These are phyloP conservation scores for Cutaneotrichosporon sp. DNA, from an alignment of 1,284 basidiomycete genomes.

Conservation along the genomic window DNA sequence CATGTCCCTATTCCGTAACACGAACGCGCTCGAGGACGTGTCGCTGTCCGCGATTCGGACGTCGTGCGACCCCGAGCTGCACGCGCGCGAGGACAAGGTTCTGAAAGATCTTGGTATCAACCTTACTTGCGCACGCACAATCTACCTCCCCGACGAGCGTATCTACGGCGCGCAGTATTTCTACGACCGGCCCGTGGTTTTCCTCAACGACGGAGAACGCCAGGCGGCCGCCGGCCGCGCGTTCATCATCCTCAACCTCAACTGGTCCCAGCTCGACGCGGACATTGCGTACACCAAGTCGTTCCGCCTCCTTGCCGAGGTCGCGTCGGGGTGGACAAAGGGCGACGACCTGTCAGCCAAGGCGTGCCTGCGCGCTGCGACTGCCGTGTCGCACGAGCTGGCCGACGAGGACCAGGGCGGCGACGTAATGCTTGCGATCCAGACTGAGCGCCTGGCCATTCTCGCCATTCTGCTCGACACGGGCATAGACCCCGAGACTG, in stretches of 20 bases:
- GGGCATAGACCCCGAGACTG: conserved; percentile 55
- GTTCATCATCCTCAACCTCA: conserved; percentile 46
- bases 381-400: conserved; percentile 61
- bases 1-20: conserved; percentile 38
- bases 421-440: conserved; percentile 77
- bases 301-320: conserved; percentile 69
- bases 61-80: conserved; percentile 36
- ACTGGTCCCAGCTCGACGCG: conserved; percentile 75
- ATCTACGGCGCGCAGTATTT: conserved; percentile 75
- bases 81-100: conserved; percentile 26
- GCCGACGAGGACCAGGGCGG: conserved; percentile 67
- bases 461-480: conserved; percentile 71
- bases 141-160: conserved; percentile 61
- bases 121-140: conserved; percentile 54
- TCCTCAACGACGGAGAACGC: conserved; percentile 35
- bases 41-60: conserved; percentile 26
- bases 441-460: conserved; percentile 67
- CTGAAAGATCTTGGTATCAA: conserved; percentile 33
- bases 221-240: conserved; percentile 47
- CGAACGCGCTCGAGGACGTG: conserved; percentile 36
- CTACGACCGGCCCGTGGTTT: conserved; percentile 50
- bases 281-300: conserved; percentile 69
- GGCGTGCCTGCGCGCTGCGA: conserved; percentile 58
- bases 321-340: conserved; percentile 61
- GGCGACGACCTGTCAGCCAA: conserved; percentile 56